These are phyloP conservation scores for Blastobotrys apis DNA, from an alignment of 1,139 yeast genomes.

Conservation along the genomic window DNA sequence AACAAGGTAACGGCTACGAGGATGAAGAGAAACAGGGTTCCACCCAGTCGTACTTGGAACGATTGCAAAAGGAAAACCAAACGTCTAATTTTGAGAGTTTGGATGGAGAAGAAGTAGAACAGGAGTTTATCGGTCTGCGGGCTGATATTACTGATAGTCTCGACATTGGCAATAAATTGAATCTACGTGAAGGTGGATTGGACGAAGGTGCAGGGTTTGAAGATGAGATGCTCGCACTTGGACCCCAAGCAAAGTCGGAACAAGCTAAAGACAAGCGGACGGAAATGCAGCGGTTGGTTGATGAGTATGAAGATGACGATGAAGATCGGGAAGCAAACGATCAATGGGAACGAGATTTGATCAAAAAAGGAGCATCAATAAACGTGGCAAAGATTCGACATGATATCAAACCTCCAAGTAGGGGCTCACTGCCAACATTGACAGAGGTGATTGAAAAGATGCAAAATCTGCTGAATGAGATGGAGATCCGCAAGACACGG, in stretches of 20 bases:
- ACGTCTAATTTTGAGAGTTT: background rate
- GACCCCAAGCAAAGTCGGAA: constrained; percentile 26
- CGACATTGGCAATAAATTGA: no score
- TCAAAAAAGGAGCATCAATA: constrained; percentile 13
- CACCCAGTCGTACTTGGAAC: background rate
- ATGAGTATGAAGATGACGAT: constrained; percentile 31
- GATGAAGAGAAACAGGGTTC: background rate
- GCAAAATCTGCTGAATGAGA: constrained; percentile 2
- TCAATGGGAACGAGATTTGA: constrained; percentile 20
- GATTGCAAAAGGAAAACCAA: constrained; percentile 1
- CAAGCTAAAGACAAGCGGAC: constrained; percentile 31
- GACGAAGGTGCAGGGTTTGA: constrained; percentile 36
- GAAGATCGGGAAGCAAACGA: constrained; percentile 13
- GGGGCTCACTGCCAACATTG: constrained; percentile 13
- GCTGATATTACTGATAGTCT: no score
- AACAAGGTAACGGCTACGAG: no score
- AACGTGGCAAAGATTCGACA: background rate
- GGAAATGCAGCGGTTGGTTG: constrained; percentile 31
- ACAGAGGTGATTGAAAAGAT: constrained; percentile 8
- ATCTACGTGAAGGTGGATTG: no score
- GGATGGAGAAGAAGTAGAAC: background rate
- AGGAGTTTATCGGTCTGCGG: constrained; percentile 3
- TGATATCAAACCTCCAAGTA: constrained; percentile 10
- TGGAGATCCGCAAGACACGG: constrained; percentile 8
- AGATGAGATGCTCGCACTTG: constrained; percentile 38